Evolutionary conservation across 108 stramenopile species (phyloP).

Genomic region (Discostella pseudostelligera): DNA sequence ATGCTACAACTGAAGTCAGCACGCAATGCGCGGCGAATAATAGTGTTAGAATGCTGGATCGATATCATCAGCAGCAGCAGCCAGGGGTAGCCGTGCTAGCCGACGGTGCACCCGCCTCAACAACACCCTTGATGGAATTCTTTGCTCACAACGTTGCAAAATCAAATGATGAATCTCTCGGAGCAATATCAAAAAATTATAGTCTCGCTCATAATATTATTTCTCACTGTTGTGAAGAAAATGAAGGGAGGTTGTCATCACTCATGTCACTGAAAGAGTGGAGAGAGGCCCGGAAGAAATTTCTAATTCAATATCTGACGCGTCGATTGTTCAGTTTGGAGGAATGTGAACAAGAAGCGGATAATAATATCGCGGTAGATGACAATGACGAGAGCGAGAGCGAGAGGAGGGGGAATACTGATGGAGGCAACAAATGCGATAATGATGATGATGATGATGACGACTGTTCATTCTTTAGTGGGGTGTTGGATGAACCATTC

Average conservation of each 20-base stretch:
- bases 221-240: neutral
- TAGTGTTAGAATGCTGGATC: too few species aligned
- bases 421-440: neutral
- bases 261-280: conserved; percentile 11
- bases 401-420: conserved; percentile 7
- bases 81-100: neutral
- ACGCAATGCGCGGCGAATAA: too few species aligned
- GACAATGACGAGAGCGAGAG: conserved; percentile 14
- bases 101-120: neutral
- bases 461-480: conserved; percentile 14
- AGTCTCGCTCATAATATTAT: neutral
- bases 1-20: neutral
- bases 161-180: neutral
- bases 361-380: conserved; percentile 10
- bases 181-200: too few species aligned
- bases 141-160: neutral
- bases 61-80: too few species aligned
- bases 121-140: conserved; percentile 9
- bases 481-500: conserved; percentile 14
- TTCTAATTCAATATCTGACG: conserved; percentile 36
- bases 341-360: neutral
- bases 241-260: neutral
- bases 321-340: conserved; percentile 29
- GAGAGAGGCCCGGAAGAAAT: conserved; percentile 22
- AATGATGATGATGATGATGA: conserved; percentile 6